Conservation (phyloP, 768 basidiomycete species). For the Boletus subcaerulescens region DNA sequence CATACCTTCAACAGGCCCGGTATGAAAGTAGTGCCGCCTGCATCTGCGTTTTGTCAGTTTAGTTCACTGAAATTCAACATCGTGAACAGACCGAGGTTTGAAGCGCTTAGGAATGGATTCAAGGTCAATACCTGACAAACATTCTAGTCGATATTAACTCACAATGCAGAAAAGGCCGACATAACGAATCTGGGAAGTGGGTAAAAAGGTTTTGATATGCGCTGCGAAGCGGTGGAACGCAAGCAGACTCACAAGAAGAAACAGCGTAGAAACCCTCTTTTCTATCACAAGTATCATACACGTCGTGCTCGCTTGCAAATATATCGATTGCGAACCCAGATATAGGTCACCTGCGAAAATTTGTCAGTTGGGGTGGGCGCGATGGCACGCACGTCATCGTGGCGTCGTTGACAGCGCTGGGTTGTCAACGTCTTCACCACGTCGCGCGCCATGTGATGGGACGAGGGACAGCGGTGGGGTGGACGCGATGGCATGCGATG, state of each 20-base stretch:
- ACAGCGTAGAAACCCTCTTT: not conserved
- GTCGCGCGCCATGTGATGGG: too few relatives aligned
- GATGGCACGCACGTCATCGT: too few relatives aligned
- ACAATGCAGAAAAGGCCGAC: not conserved
- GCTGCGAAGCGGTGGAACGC: not conserved
- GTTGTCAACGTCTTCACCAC: too few relatives aligned
- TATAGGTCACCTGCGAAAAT: not conserved
- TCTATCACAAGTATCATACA: not conserved
- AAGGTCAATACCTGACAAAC: not conserved
- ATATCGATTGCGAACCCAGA: constrained; percentile 1
- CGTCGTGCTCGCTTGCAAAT: not conserved
- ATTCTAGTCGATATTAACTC: not conserved
- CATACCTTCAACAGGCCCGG: not conserved
- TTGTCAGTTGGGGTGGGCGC: not conserved
- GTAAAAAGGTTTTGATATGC: not conserved
- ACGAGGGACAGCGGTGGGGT: too few relatives aligned
- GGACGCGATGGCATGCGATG: too few relatives aligned
- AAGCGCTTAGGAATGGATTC: not conserved
- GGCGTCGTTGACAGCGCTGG: too few relatives aligned
- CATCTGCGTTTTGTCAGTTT: not conserved
- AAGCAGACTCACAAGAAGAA: too few relatives aligned
- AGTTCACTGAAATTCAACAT: not conserved
- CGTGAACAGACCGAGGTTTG: not conserved
- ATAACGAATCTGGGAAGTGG: not conserved
- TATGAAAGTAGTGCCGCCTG: not conserved